These are phyloP conservation scores for Lactarius indigo DNA, from an alignment of 768 basidiomycete species.

Conservation along the genomic window DNA sequence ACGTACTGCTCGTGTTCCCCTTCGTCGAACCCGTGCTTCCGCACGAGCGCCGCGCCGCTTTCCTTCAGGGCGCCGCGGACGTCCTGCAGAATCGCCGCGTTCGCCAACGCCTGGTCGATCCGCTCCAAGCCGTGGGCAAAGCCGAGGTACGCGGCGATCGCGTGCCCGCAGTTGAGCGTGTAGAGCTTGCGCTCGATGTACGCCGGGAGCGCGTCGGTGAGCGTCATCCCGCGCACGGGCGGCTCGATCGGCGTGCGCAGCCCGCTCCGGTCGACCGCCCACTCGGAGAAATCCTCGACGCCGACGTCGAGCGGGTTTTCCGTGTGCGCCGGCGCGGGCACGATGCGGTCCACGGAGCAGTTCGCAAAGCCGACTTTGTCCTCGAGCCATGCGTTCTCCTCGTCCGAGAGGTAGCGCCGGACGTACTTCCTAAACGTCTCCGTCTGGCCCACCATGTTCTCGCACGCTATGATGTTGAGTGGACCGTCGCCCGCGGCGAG, in stretches of 20 bases:
- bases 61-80: slow-evolving; percentile 37
- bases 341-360: slow-evolving; percentile 42
- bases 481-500: slow-evolving; percentile 25
- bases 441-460: slow-evolving; percentile 40
- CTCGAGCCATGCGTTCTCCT: slow-evolving; percentile 31
- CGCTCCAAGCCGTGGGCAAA: slow-evolving; percentile 32
- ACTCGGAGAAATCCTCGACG: slow-evolving; percentile 42
- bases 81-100: slow-evolving; percentile 31
- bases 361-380: slow-evolving; percentile 39
- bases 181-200: slow-evolving; percentile 44
- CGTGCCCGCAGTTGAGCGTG: slow-evolving; percentile 42
- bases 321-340: slow-evolving; percentile 24
- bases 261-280: slow-evolving; percentile 36
- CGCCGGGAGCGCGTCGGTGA: slow-evolving; percentile 33
- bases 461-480: slow-evolving; percentile 40
- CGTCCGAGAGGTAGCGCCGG: slow-evolving; percentile 31
- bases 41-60: slow-evolving; percentile 37
- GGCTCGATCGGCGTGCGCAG: slow-evolving; percentile 31
- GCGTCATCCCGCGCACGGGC: slow-evolving; percentile 32
- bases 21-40: slow-evolving; percentile 30
- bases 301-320: slow-evolving; percentile 36
- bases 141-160: slow-evolving; percentile 39
- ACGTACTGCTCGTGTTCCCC: slow-evolving; percentile 33
- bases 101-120: slow-evolving; percentile 34
- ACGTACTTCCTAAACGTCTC: slow-evolving; percentile 32